A percentile compares a stretch with the other conserved stretches of the same genome.
phyloP scores from a whole-genome alignment of 805 yeast species.

The Kodamaea neixiangensis region DNA sequence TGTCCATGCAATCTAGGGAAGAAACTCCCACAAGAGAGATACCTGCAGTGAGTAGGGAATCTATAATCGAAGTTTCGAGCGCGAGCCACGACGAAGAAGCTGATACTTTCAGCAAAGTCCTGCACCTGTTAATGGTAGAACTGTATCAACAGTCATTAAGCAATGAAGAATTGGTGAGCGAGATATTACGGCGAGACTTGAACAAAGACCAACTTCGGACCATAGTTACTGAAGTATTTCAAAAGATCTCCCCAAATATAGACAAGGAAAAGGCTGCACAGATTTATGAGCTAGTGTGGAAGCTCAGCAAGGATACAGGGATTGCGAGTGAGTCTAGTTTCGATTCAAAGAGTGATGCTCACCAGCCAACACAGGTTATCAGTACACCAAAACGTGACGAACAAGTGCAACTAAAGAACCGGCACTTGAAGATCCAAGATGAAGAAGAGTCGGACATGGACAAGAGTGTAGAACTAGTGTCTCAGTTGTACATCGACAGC shows the following conservation, averaged over 20 bases:
- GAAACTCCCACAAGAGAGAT: neutral
- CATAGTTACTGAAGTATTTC: neutral
- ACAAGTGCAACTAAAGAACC: slow-evolving; percentile 16
- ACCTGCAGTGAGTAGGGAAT: neutral
- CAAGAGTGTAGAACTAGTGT: slow-evolving; percentile 18
- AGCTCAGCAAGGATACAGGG: neutral
- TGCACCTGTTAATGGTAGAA: slow-evolving; percentile 9
- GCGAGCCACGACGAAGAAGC: slow-evolving; percentile 3
- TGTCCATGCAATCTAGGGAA: neutral
- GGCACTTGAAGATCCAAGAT: slow-evolving; percentile 19
- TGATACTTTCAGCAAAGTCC: neutral
- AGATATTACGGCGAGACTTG: slow-evolving; percentile 4
- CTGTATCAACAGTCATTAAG: slow-evolving; percentile 10
- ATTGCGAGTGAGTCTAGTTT: neutral
- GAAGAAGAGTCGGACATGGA: slow-evolving; percentile 15
- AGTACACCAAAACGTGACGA: slow-evolving; percentile 1
- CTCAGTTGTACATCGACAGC: slow-evolving; percentile 13
- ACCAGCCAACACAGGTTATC: neutral
- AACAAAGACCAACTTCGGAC: neutral
- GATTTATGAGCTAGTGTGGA: slow-evolving; percentile 1
- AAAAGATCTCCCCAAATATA: slow-evolving; percentile 3
- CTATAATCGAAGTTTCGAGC: neutral
- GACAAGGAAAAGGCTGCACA: neutral
- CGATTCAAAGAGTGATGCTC: neutral
- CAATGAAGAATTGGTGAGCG: slow-evolving; percentile 7